A percentile compares a stretch with the other conserved stretches of the same genome.
These are phyloP conservation scores for Hypoxylon sp. DNA, from an alignment of 2,329 filamentous ascomycete species.

Conservation along the genomic window DNA sequence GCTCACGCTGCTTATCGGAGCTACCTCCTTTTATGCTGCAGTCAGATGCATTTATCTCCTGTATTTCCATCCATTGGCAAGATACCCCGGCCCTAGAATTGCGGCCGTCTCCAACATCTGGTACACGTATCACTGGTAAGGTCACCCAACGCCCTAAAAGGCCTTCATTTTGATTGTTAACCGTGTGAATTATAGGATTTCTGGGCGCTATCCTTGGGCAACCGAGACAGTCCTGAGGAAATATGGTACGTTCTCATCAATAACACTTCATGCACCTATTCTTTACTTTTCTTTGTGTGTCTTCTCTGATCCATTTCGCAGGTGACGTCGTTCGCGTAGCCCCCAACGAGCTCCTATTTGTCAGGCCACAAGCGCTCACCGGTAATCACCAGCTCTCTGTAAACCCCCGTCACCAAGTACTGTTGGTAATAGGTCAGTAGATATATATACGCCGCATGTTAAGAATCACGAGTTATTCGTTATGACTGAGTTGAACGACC, in stretches of 20 bases:
- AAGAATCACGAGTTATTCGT: slow-evolving; percentile 13
- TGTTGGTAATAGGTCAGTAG: neutral
- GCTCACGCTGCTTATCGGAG: too few species aligned
- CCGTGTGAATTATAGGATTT: slow-evolving; percentile 47
- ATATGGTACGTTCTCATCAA: neutral
- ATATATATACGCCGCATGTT: neutral
- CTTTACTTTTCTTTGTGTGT: neutral
- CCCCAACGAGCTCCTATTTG: slow-evolving; percentile 26
- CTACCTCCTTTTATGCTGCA: too few species aligned
- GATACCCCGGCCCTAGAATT: too few species aligned
- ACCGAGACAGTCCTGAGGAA: neutral
- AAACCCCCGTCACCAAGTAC: too few species aligned
- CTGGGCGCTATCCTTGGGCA: neutral
- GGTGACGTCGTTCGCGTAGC: slow-evolving; percentile 27
- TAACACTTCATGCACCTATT: neutral
- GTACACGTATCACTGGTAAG: too few species aligned
- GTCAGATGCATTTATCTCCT: neutral
- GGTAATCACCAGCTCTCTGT: too few species aligned
- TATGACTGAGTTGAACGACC: slow-evolving; percentile 11
- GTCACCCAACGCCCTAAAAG: too few species aligned
- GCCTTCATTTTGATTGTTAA: neutral
- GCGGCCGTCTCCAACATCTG: too few species aligned
- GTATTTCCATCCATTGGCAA: too few species aligned
- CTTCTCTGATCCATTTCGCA: neutral
- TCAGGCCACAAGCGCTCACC: slow-evolving; percentile 11